Conservation (phyloP, 345 rosid species). For the Kernera saxatilis region DNA sequence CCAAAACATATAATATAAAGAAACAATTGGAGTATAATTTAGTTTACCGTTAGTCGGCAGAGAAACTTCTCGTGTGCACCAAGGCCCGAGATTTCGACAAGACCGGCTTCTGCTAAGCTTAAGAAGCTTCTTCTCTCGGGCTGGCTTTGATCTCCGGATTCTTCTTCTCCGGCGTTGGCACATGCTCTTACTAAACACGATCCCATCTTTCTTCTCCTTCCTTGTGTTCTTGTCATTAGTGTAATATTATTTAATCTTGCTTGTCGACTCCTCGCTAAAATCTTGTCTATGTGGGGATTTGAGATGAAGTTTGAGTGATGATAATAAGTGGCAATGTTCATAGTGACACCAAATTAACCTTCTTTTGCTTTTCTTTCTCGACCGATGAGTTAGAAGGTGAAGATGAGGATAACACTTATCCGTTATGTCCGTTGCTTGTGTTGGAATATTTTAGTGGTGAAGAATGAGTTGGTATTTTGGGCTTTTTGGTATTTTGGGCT, state of each 20-base stretch:
- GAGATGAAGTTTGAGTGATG: constrained; percentile 7
- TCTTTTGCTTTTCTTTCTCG: not conserved
- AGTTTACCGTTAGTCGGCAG: constrained; percentile 71
- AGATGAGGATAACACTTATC: constrained; percentile 31
- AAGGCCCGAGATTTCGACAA: constrained; percentile 75
- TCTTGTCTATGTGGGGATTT: constrained; percentile 5
- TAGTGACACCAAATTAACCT: not conserved
- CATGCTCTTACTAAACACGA: constrained; percentile 29
- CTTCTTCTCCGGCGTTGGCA: constrained; percentile 24
- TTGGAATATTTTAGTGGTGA: constrained; percentile 19
- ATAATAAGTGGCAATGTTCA: constrained; percentile 16
- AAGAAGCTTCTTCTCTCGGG: constrained; percentile 48
- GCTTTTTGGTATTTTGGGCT: not conserved
- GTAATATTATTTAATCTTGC: not conserved
- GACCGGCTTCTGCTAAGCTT: constrained; percentile 83
- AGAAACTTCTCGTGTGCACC: constrained; percentile 80
- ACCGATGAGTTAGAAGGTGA: not conserved
- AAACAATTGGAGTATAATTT: not conserved
- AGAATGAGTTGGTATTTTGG: constrained; percentile 4
- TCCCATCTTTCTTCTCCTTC: constrained; percentile 14
- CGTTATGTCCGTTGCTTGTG: constrained; percentile 11
- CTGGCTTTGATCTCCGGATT: constrained; percentile 34
- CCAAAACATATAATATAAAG: not conserved
- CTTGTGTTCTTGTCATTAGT: constrained; percentile 4
- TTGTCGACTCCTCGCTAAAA: not conserved